These are phyloP conservation scores for Ceratocystiopsis brevicomis DNA, from an alignment of 2,329 filamentous ascomycete genomes.

Conservation along the genomic window DNA sequence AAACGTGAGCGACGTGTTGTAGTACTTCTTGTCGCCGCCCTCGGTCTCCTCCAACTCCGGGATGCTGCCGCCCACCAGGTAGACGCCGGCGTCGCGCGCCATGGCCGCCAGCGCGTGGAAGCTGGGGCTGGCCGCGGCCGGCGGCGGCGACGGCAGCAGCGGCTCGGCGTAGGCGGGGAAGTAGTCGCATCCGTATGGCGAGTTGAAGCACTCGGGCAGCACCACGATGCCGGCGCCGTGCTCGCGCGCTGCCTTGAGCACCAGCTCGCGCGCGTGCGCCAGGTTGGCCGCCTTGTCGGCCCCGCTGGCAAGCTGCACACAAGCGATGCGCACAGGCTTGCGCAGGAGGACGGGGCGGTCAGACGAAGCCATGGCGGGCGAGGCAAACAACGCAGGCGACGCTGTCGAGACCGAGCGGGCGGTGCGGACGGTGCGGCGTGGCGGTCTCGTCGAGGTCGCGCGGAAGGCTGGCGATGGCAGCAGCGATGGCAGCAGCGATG, in stretches of 20 bases:
- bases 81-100: constrained; percentile 59
- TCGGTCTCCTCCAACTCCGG: constrained; percentile 48
- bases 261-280: constrained; percentile 57
- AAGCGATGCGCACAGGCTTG: constrained; percentile 59
- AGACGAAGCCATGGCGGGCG: too few species aligned
- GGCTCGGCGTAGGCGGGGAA: constrained; percentile 87
- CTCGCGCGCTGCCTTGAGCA: constrained; percentile 55
- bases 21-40: constrained; percentile 36
- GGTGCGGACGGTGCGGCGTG: too few species aligned
- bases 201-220: constrained; percentile 97
- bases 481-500: too few species aligned
- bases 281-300: constrained; percentile 78
- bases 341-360: constrained; percentile 33
- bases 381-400: too few species aligned
- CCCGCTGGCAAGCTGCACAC: constrained; percentile 65
- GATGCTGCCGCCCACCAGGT: constrained; percentile 80
- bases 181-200: constrained; percentile 77
- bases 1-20: constrained; percentile 83
- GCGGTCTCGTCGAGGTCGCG: too few species aligned
- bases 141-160: constrained; percentile 58
- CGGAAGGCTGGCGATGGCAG: too few species aligned
- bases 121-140: constrained; percentile 52
- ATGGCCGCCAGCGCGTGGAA: constrained; percentile 70
- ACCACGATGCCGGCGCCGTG: constrained; percentile 69
- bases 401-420: too few species aligned